Evolutionary conservation across 2,329 filamentous ascomycete species (phyloP).

Genomic region (Pseudocercospora pini-densiflorae): DNA sequence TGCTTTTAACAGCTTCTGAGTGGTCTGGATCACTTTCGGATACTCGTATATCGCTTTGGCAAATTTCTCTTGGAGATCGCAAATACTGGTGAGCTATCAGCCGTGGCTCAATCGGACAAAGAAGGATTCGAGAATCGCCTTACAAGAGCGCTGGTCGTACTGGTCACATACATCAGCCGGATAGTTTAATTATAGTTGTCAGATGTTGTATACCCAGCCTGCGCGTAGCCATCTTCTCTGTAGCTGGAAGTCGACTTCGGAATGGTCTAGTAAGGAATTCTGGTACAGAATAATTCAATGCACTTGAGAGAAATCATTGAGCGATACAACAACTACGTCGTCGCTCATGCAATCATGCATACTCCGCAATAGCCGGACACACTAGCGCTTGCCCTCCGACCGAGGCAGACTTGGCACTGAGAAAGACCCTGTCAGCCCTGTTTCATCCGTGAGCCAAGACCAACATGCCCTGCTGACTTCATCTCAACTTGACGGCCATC

Average conservation of each 20-base stretch:
- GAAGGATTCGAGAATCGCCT: not conserved
- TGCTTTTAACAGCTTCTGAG: slow-evolving; percentile 58
- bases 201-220: slow-evolving; percentile 1
- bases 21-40: slow-evolving; percentile 67
- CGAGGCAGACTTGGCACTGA: not conserved
- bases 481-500: not conserved
- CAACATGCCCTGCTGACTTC: too few relatives aligned
- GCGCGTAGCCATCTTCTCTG: not conserved
- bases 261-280: not conserved
- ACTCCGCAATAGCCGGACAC: not conserved
- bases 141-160: slow-evolving; percentile 10
- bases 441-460: not conserved
- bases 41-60: slow-evolving; percentile 82
- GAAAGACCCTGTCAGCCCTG: not conserved
- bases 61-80: slow-evolving; percentile 95
- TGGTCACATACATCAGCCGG: slow-evolving; percentile 6
- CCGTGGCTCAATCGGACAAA: slow-evolving; percentile 3
- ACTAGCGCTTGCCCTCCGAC: not conserved
- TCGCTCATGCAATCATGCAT: not conserved
- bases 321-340: not conserved
- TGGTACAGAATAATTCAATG: not conserved
- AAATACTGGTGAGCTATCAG: slow-evolving; percentile 65
- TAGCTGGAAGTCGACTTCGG: not conserved
- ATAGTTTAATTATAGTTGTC: slow-evolving; percentile 3
- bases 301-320: not conserved